Conservation (phyloP, 208 protist species). For the Crithidia mellificae region DNA sequence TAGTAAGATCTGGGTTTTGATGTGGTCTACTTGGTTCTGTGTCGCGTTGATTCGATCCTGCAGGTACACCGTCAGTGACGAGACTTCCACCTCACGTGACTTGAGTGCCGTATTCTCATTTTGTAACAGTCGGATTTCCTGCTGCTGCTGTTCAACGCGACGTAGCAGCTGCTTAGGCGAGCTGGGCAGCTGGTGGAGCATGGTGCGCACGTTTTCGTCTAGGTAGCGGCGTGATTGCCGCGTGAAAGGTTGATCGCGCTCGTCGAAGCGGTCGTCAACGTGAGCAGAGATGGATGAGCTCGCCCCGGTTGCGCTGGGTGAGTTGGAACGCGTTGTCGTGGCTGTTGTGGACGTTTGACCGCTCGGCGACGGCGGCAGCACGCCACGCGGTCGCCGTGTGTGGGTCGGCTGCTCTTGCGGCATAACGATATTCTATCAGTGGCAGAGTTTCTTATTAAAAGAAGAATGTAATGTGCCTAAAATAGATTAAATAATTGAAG, state of each 20-base stretch:
- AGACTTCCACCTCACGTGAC: conserved; percentile 81
- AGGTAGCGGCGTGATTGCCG: conserved; percentile 23
- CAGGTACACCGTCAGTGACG: conserved; percentile 64
- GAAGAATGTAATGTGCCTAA: not conserved
- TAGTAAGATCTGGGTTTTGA: conserved; percentile 73
- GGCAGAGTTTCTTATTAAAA: not conserved
- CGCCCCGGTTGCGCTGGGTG: not conserved
- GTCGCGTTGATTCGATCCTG: conserved; percentile 79
- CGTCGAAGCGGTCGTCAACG: not conserved
- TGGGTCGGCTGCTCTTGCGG: not conserved
- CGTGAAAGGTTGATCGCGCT: not conserved
- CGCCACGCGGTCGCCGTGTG: conserved; percentile 5
- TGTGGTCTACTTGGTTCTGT: conserved; percentile 83
- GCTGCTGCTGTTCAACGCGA: conserved; percentile 70
- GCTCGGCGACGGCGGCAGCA: conserved; percentile 4
- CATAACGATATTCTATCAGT: conserved; percentile 19
- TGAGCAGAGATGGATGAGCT: conserved; percentile 2
- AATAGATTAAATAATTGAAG: no score
- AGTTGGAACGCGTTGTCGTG: conserved; percentile 26
- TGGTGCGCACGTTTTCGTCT: conserved; percentile 22
- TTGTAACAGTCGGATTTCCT: conserved; percentile 61
- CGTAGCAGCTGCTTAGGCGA: conserved; percentile 68
- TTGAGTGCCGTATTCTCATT: conserved; percentile 75
- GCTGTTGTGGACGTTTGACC: conserved; percentile 9
- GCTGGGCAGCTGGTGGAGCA: conserved; percentile 53